Evolutionary conservation across 768 basidiomycete genomes (phyloP), one percentile per base, ranked within the genome.

Genomic region (Guyanaporus albipodus): DNA sequence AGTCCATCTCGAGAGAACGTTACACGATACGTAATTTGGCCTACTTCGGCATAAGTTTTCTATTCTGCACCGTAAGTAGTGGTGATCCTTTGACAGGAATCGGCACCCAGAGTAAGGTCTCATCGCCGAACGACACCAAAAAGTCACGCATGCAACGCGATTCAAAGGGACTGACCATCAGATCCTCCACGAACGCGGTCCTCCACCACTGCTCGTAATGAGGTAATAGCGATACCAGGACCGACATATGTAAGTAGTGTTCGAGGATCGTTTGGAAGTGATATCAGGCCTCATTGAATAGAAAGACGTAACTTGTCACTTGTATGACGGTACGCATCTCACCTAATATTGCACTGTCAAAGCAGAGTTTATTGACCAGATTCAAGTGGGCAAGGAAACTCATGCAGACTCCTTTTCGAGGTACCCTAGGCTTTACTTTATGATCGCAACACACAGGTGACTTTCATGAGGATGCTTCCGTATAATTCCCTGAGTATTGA

Each of bases 171-270:
- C 60, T 34, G 48, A 91, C 91, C 70, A 4, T 67, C 58, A 2
- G 80, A 74, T 4, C 80, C 83, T 15, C 62, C 63, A 14, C 75
- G 60, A 11, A 85, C 65, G 1, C 94, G 79, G 52, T 91, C 82
- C 62, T 96, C 82, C 23, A 94, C 77, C 34, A 95, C 74, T 0
- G 93, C 80, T 40, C 91, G 73, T 81, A 96, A 88, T 0, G 96
- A 93, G 1, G 94, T 94, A 7, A 98, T 71, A 10, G 96, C 96
- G 0, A 95, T 98, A 0, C 95, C 96, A 11, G 96, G 96, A 0
- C 93, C 93, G 24, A 99, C 72, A 56, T 91, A 89, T 32, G 98
- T 83, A 6, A 94, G 71, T 0, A 95, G 94, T 18, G 68, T 56
- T n/a, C 45, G 44, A 17, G 68, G 61, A 44, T 71, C 61, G 0